Conservation (phyloP, 306 rosid genomes). For the Ochetophila trinervis region DNA sequence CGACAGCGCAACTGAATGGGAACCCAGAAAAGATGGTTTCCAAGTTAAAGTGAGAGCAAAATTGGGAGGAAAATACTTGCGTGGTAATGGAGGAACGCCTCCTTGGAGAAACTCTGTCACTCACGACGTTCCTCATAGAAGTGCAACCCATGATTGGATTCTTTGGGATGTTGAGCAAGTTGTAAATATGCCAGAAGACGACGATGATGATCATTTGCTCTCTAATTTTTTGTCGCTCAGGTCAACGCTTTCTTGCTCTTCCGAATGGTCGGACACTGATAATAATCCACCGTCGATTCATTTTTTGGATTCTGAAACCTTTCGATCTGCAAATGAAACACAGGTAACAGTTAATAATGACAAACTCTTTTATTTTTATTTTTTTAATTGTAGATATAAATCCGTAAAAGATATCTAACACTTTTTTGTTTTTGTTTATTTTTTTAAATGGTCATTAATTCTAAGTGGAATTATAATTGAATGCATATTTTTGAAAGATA, state of each 20-base stretch:
- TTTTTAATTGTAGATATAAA: no score
- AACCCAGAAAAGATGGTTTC: slow-evolving; percentile 33
- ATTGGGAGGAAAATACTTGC: slow-evolving; percentile 20
- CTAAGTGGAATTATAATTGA: no score
- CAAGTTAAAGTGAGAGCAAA: slow-evolving; percentile 24
- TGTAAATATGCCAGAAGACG: not conserved
- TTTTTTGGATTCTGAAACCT: not conserved
- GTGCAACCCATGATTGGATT: slow-evolving; percentile 26
- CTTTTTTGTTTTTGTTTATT: no score
- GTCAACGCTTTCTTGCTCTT: slow-evolving; percentile 18
- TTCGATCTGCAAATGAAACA: not conserved
- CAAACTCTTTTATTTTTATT: not conserved
- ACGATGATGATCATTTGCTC: not conserved
- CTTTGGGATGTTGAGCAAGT: slow-evolving; percentile 30
- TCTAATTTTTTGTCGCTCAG: not conserved
- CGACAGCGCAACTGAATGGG: slow-evolving; percentile 28
- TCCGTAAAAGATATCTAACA: no score
- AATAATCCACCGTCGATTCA: not conserved
- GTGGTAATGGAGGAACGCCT: slow-evolving; percentile 33
- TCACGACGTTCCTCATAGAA: slow-evolving; percentile 25
- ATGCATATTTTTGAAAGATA: no score
- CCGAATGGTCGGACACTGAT: not conserved
- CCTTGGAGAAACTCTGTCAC: slow-evolving; percentile 40
- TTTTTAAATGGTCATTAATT: no score
- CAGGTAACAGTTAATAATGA: slow-evolving; percentile 4